These are phyloP conservation scores for Waltergamsia citrina DNA, from an alignment of 2,329 filamentous ascomycete species.

Conservation along the genomic window DNA sequence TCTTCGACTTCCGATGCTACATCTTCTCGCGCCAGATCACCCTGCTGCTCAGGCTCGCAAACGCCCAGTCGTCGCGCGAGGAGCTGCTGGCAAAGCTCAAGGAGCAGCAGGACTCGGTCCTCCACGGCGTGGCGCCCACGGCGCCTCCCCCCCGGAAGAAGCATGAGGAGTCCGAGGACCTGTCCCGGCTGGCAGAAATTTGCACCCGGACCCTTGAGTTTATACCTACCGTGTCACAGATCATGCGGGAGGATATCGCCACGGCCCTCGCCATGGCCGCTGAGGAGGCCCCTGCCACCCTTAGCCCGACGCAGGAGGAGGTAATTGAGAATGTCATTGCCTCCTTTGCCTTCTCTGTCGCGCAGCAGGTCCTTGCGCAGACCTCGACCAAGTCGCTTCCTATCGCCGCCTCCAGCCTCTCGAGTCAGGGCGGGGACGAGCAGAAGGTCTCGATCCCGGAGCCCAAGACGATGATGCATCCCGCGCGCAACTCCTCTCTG, in stretches of 20 bases:
- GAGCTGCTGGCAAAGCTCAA: conserved; percentile 53
- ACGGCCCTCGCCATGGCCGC: conserved; percentile 39
- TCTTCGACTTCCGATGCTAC: conserved; percentile 93
- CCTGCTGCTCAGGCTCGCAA: conserved; percentile 74
- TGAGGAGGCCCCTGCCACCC: conserved; percentile 13
- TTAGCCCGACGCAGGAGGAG: conserved; percentile 31
- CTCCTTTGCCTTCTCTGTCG: conserved; percentile 69
- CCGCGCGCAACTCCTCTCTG: conserved; percentile 54
- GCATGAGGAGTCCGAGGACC: conserved; percentile 59
- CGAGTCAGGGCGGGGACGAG: conserved; percentile 33
- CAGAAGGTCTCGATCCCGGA: conserved; percentile 55
- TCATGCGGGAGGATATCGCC: conserved; percentile 70
- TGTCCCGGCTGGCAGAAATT: conserved; percentile 75
- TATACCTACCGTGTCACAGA: conserved; percentile 68
- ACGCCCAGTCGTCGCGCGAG: conserved; percentile 53
- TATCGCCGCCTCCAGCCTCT: conserved; percentile 51
- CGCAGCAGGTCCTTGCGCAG: conserved; percentile 68
- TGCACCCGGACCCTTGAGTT: conserved; percentile 78
- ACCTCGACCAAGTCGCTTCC: conserved; percentile 61
- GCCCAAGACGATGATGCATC: conserved; percentile 63
- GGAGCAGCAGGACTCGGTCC: conserved; percentile 49
- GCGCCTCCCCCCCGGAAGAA: conserved; percentile 34
- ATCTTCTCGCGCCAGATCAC: conserved; percentile 85
- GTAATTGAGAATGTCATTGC: conserved; percentile 65
- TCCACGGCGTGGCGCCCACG: conserved; percentile 47